Evolutionary conservation across 208 protist genomes (phyloP), one percentile per base, ranked within the genome.

Genomic region (Acanthamoeba lugdunensis): DNA sequence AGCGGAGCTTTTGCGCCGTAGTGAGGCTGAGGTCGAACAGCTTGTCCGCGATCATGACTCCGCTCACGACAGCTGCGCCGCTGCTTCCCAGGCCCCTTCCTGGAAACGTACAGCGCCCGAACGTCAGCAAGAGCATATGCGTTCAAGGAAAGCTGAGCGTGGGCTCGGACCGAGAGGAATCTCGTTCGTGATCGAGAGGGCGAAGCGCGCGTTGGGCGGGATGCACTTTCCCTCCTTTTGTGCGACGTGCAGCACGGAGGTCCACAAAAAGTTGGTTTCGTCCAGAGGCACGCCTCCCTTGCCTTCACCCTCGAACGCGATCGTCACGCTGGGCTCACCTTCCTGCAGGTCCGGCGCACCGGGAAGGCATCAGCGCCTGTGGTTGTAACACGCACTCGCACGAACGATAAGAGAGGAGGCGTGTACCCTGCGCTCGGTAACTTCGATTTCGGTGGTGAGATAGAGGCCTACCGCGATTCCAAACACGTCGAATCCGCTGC

Each of bases 51-150:
- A 92, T 54, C n/a, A 92, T 37, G n/a, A 92, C 88, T 73, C 88
- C 88, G 48, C 45, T 45, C n/a, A 92, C 88, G 1, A 77, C 88
- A 9, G 88, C 88, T 13, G 63, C 50, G 0, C 88, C 88, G 45
- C 88, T 92, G 88, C 88, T 92, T n/a, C 88, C 88, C 88, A 92
- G 65, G 5, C 88, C 88, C 79, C 58, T 30, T 50, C 82, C 82
- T 69, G 30, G 28, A 18, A 21, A 11, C 23, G 4, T 23, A 2
- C 56, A 63, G 8, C 41, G 61, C 3, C 37, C 28, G 25, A 2
- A 21, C 18, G 54, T 58, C 54, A 58, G 77, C 77, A 50, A 3
- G 11, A 85, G 7, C 50, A 2, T 58, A 37, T 37, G 33, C 33
- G 33, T 37, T 37, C 41, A 45, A 45, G 41, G 41, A 9, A 45